Evolutionary conservation across 768 basidiomycete genomes (phyloP).

Genomic region (Cystofilobasidium capitatum): DNA sequence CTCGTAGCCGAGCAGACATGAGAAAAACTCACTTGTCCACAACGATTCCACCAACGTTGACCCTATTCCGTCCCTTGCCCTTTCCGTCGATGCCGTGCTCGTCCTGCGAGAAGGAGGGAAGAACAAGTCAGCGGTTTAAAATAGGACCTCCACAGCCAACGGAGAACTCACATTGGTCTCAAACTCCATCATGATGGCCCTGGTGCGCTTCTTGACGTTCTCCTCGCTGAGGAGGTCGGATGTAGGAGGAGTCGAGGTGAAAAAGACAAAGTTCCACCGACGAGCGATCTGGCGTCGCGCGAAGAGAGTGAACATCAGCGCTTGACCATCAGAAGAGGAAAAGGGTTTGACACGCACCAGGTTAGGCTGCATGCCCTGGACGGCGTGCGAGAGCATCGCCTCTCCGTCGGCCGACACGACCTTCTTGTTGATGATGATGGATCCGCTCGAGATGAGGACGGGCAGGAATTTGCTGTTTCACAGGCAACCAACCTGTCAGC

Average conservation of each 20-base stretch:
- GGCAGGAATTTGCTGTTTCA: slow-evolving; percentile 79
- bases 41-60: slow-evolving; percentile 78
- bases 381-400: slow-evolving; percentile 80
- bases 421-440: slow-evolving; percentile 57
- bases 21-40: slow-evolving; percentile 47
- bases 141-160: background rate
- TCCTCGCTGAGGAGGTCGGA: no score
- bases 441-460: slow-evolving; percentile 53
- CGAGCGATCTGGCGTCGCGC: slow-evolving; percentile 50
- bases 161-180: slow-evolving; percentile 51
- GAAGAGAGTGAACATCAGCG: background rate
- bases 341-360: slow-evolving; percentile 42
- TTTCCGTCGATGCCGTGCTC: slow-evolving; percentile 66
- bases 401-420: slow-evolving; percentile 43
- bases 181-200: slow-evolving; percentile 93
- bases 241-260: slow-evolving; percentile 52
- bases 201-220: slow-evolving; percentile 51
- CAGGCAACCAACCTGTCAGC: no score
- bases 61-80: slow-evolving; percentile 70
- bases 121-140: background rate
- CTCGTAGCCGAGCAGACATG: background rate
- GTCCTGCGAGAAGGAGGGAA: slow-evolving; percentile 37
- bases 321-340: background rate
- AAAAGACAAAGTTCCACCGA: slow-evolving; percentile 90
- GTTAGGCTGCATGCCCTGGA: slow-evolving; percentile 97